Evolutionary conservation across 208 protist species (phyloP), one percentile per base, ranked within the genome.

Genomic region (Trypanosoma vivax): DNA sequence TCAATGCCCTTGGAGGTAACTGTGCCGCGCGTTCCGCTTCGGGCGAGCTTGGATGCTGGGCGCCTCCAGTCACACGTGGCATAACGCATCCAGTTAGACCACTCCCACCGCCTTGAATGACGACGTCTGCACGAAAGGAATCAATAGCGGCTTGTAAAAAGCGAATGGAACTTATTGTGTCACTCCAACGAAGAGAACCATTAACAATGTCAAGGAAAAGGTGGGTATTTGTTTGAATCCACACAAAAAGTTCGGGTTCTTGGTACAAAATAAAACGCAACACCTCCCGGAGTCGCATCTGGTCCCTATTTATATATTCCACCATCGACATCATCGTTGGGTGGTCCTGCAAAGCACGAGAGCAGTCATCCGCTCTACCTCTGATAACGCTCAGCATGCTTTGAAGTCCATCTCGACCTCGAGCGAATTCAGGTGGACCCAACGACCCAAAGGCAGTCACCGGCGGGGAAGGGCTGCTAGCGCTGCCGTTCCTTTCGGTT

Each of bases 271-370:
- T 76, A 24, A 81, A 73, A 42, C 43, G 51, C 31, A 90, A 50
- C 1, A 83, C 49, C 5, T 61, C 58, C 11, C 67, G 60, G 37
- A 90, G 48, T 33, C 64, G 55, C 25, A 45, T 28, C 18, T 76
- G 60, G 47, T 76, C 45, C 24, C 71, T 60, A 33, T 68, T 63
- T 3, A 82, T 68, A 51, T 70, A 63, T 30, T 66, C 64, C 5
- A 76, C 65, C 28, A 88, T 81, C 49, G 66, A 70, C 27, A 73
- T 50, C 65, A 87, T 71, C 0, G 72, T 76, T 23, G 71, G 79
- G 52, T 83, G 71, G 30, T 70, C 48, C 47, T 72, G 77, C 9
- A 86, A 41, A 0, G 41, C 46, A 35, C 48, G 33, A 11, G 68
- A 63, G 39, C 68, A 59, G 28, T 57, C 29, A 28, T 35, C 45